Evolutionary conservation across 495 filamentous ascomycete species (phyloP).

Genomic region (Penicillium tannophilum): DNA sequence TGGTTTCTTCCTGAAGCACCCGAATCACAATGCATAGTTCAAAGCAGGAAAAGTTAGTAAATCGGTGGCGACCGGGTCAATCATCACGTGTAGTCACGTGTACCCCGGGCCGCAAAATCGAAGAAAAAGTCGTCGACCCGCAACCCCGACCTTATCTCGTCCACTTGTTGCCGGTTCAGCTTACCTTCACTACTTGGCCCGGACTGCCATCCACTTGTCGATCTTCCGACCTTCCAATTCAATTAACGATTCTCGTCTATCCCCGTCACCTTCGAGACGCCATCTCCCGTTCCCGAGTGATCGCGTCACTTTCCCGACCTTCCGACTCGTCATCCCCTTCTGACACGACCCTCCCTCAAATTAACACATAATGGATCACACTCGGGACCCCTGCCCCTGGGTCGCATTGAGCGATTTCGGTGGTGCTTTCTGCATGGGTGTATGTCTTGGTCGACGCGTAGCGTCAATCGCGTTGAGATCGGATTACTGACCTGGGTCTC

Average conservation of each 20-base stretch:
- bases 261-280: neutral
- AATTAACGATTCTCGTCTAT: neutral
- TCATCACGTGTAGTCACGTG: slow-evolving; percentile 23
- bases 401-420: slow-evolving; percentile 95
- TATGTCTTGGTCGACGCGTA: slow-evolving; percentile 50
- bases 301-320: slow-evolving; percentile 7
- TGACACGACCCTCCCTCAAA: slow-evolving; percentile 14
- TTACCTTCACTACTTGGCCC: slow-evolving; percentile 3
- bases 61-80: slow-evolving; percentile 23
- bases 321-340: slow-evolving; percentile 10
- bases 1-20: slow-evolving; percentile 5
- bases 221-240: slow-evolving; percentile 11
- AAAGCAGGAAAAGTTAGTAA: neutral
- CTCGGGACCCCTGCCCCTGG: slow-evolving; percentile 94
- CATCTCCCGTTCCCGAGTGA: neutral
- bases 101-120: slow-evolving; percentile 7
- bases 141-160: slow-evolving; percentile 14
- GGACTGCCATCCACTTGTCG: slow-evolving; percentile 3
- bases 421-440: slow-evolving; percentile 96
- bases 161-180: slow-evolving; percentile 6
- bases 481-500: slow-evolving; percentile 15
- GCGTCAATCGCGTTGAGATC: slow-evolving; percentile 4
- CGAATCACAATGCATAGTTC: neutral
- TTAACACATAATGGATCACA: slow-evolving; percentile 77
- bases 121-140: slow-evolving; percentile 24